Evolutionary conservation across 2,329 filamentous ascomycete species (phyloP), one percentile per base, ranked within the genome.

Genomic region (Talaromyces verruculosus): DNA sequence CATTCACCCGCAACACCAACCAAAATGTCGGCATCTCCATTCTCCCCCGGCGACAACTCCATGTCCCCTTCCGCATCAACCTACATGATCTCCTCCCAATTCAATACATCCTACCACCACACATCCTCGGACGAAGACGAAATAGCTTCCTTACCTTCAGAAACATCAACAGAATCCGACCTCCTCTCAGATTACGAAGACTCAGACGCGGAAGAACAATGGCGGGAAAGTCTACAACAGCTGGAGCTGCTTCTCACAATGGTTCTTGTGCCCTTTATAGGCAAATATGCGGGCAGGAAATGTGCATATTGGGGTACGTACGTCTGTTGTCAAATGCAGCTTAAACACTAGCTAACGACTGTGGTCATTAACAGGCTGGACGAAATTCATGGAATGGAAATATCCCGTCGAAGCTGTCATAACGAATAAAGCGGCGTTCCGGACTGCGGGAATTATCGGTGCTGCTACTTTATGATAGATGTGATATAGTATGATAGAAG

Each of bases 221-320:
- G 95, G 95, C 90, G 94, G 73, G 91, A 93, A 73, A 96, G 91
- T 73, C 82, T 99, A 69, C 92, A 97, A 79, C 95, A 99, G 81
- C 81, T 99, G 67, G 93, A 99, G 81, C 84, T 98, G 70, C 84
- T 99, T 71, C 80, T 98, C 76, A 96, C 91, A 22, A 96, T 99
- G 92, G 91, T 98, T 59, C 79, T 98, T 71, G 90, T 99, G 61
- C 95, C 95, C 2, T 97, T 96, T 78, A 83, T 92, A 71, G 95
- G 95, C 67, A 99, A 98, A 80, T 98, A 93, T 80, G 88, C 97
- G 78, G 95, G 95, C 55, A 87, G 95, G 77, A 96, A 92, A 79
- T 96, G 93, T 82, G 94, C 94, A 67, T 97, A 96, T 77, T 97
- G 93, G 92, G 92, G 94, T 97, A 84, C 45, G 78, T 37, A 37